Base-by-base conservation (phyloP, 306 rosid species). In the Cicer chorassanicum region DNA sequence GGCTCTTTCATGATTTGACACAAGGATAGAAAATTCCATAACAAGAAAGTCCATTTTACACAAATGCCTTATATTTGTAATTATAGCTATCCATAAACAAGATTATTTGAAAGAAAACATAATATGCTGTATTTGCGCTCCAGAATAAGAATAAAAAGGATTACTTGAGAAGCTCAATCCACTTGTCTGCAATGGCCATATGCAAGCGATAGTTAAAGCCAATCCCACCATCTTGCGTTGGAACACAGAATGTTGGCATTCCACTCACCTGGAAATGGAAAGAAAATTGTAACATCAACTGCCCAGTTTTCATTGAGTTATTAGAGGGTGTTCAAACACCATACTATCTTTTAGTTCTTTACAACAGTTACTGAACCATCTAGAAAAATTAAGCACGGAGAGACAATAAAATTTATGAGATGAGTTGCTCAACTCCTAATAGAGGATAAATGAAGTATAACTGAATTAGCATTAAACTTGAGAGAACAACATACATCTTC, bases 181-280 rank as follows among this genome's bases (percentile, higher is more conserved):
- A 94, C 85, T 94, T 94, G 88, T 94, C 98, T 24, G 98, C 96
- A 82, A 88, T 81, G 50, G 98, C 98, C 98, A 93, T 93, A 14
- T 93, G 98, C 77, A 93, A 87, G 68, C 98, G 98, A 80, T 88
- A 93, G 80, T 93, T 97, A 68, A 93, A 93, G 81, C 98, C 97
- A 62, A 93, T 82, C 71, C 98, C 97, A 49, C 98, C 98, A 71
- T 88, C 94, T 74, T 85, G 81, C n/a, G 89, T 86, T 50, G 96
- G 86, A 88, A 91, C 74, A 81, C 98, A 89, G 84, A 93, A 93
- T 76, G 98, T 40, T 16, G 98, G 97, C 97, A 94, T 94, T 84
- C 98, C 98, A 87, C 97, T 94, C 36, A 94, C 98, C 98, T 94
- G 93, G 71, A 74, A 83, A 85, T 19, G 71, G 63, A 65, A 59